Evolutionary conservation across 2,329 filamentous ascomycete species (phyloP).

Genomic region (Phialemonium atrogriseum): DNA sequence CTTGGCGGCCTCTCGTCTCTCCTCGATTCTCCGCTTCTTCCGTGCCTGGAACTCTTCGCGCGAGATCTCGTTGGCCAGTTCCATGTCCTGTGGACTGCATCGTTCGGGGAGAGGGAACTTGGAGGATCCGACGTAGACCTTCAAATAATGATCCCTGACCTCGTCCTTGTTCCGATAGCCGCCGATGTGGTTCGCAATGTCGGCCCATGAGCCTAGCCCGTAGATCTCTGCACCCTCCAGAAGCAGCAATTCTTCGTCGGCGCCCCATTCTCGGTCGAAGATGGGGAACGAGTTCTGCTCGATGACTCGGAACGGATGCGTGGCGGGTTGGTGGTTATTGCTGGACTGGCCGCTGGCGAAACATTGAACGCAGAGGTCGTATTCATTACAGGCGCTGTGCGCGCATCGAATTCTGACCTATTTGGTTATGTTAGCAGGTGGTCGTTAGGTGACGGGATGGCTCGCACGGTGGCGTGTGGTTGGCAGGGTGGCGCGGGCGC

Average conservation of each 20-base stretch:
- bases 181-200: constrained; percentile 96
- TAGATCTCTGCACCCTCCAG: constrained; percentile 95
- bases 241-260: constrained; percentile 89
- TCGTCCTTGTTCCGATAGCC: constrained; percentile 93
- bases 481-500: no score
- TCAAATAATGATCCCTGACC: constrained; percentile 87
- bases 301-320: constrained; percentile 86
- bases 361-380: constrained; percentile 93
- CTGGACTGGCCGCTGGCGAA: constrained; percentile 77
- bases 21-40: constrained; percentile 90
- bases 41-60: constrained; percentile 87
- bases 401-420: constrained; percentile 94
- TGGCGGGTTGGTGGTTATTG: constrained; percentile 76
- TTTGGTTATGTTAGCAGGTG: constrained; percentile 5
- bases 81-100: constrained; percentile 74
- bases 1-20: constrained; percentile 79
- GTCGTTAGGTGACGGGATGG: no score
- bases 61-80: constrained; percentile 70
- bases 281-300: constrained; percentile 98
- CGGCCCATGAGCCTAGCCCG: constrained; percentile 92
- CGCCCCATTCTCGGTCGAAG: constrained; percentile 90
- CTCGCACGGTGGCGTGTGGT: background rate
- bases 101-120: constrained; percentile 81
- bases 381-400: constrained; percentile 75
- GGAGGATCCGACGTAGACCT: constrained; percentile 76